Base-by-base conservation (phyloP, 2,329 filamentous ascomycete genomes). In the Cercospora sp. region DNA sequence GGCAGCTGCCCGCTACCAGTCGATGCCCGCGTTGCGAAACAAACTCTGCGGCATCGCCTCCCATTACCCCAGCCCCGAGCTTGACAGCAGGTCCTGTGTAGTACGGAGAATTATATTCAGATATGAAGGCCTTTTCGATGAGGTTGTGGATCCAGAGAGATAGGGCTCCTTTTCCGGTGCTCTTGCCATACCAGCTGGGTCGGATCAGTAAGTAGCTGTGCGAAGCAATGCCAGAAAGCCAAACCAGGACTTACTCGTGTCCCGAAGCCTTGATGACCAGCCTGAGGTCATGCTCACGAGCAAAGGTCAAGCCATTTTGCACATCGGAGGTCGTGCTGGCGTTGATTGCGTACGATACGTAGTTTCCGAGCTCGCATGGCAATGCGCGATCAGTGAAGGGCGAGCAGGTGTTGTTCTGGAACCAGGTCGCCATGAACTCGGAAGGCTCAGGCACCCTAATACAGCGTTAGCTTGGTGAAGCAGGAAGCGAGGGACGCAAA, bases 131-230 rank as follows among this genome's bases (percentile, higher is more conserved):
- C 78, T 73, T 87, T 84, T 64, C 36, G 36, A 42, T 13, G 16
- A 89, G 81, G 68, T 82, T 76, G 67, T 88, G 86, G 8, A 83
- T 88, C 83, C 87, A 89, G 62, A 89, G 79, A 3, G 83, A 81
- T 3, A 89, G 75, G 0, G 85, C 81, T 1, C 88, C 88, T 23
- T 84, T 84, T n/a, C 89, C 89, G 0, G 87, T 88, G 0, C 85
- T 88, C 51, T 86, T 85, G 48, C 88, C 89, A 33, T 84, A 80
- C 69, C 77, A 78, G 72, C 36, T 42, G 36, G 13, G 12, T 16
- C 36, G 16, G 36, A 16, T 13, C 16, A 42, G 31, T 36, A 8
- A 36, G 31, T 12, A 36, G 8, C 7, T 8, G 12, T 36, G 7
- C 31, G 8, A 36, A 12, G 8, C 7, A 9, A 9, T 36, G 7